phyloP scores from a whole-genome alignment of 2,329 filamentous ascomycete genomes.

The Aspergillus sp. region DNA sequence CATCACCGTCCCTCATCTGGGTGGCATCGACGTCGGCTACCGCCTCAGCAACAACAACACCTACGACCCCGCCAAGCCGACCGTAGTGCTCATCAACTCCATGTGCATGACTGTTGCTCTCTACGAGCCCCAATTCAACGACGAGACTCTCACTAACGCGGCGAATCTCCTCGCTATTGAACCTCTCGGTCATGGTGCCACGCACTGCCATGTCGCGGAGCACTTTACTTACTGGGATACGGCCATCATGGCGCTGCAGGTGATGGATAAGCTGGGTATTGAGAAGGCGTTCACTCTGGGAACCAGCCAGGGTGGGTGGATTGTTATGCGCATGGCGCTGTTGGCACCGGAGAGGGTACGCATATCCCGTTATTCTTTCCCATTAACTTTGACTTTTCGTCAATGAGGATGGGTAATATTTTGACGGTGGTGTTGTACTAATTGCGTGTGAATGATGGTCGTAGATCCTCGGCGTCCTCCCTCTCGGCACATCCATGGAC shows the following conservation, averaged over 20 bases:
- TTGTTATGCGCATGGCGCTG: slow-evolving; percentile 56
- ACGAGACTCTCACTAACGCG: slow-evolving; percentile 34
- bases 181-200: slow-evolving; percentile 55
- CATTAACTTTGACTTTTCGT: rapidly evolving
- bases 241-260: slow-evolving; percentile 56
- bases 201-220: slow-evolving; percentile 42
- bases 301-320: slow-evolving; percentile 58
- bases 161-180: slow-evolving; percentile 59
- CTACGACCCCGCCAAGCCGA: slow-evolving; percentile 54
- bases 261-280: slow-evolving; percentile 53
- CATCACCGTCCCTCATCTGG: slow-evolving; percentile 52
- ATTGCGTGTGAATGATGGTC: not conserved
- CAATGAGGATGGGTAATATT: too few species aligned
- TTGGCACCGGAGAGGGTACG: slow-evolving; percentile 51
- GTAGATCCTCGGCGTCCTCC: slow-evolving; percentile 55
- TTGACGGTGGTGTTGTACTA: too few species aligned
- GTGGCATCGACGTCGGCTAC: slow-evolving; percentile 53
- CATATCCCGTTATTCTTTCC: not conserved
- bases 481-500: slow-evolving; percentile 56
- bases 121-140: slow-evolving; percentile 45
- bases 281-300: slow-evolving; percentile 52
- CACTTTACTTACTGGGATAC: slow-evolving; percentile 60
- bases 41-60: slow-evolving; percentile 44
- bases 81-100: slow-evolving; percentile 54
- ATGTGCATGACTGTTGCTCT: slow-evolving; percentile 54